Percentiles rank a stretch among this genome's conserved stretches.
These are phyloP conservation scores for Gossypium mustelinum DNA, from an alignment of 345 rosid genomes.

Conservation along the genomic window DNA sequence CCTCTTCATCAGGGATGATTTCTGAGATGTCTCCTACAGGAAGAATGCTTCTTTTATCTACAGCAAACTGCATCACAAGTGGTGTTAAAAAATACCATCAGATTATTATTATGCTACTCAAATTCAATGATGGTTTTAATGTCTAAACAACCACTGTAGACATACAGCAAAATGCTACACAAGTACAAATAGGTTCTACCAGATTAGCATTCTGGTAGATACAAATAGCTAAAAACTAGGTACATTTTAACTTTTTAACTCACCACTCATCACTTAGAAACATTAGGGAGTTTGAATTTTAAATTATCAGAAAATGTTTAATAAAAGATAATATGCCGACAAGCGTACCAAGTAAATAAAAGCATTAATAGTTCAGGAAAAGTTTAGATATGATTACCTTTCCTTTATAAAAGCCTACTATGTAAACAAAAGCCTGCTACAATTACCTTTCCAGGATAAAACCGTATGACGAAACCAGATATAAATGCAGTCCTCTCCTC, in stretches of 20 bases:
- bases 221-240: not conserved
- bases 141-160: not conserved
- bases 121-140: not conserved
- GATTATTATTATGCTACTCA: not conserved
- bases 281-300: not conserved
- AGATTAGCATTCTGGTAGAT: not conserved
- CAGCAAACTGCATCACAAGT: conserved; percentile 58
- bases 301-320: not conserved
- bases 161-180: not conserved
- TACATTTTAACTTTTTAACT: not conserved
- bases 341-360: not conserved
- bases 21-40: conserved; percentile 82
- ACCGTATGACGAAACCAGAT: conserved; percentile 46
- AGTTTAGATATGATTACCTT: conserved; percentile 43
- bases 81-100: conserved; percentile 8
- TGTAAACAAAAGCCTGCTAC: not conserved
- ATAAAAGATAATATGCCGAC: not conserved
- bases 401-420: conserved; percentile 55
- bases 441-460: conserved; percentile 87
- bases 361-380: not conserved
- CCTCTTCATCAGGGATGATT: conserved; percentile 69
- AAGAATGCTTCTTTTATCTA: conserved; percentile 86
- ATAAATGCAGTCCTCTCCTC: conserved; percentile 59
- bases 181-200: not conserved
- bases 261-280: not conserved